Base-by-base conservation (phyloP, 2,329 filamentous ascomycete genomes). In the Diaporthe ilicicola region DNA sequence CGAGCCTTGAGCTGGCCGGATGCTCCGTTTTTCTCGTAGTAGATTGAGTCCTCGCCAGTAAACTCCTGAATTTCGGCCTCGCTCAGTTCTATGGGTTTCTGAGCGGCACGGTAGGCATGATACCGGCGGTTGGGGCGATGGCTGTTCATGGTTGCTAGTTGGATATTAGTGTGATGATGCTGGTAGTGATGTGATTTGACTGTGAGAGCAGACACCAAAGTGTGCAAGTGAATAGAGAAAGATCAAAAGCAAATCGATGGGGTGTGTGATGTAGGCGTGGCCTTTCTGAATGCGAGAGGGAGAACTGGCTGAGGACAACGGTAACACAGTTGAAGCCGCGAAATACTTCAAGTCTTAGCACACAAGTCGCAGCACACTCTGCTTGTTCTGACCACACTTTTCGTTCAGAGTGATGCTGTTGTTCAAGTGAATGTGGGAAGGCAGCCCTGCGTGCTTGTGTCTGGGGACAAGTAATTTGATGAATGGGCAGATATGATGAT, bases 131-230 rank as follows among this genome's bases (percentile, higher is more conserved):
- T 56, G 24, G 44, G 9, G n/a, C 66, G 66, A 17, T 24, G 48
- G 37, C 55, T 46, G 15, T 56, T 59, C 66, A 68, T 68, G 42
- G 22, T 32, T 42, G 44, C 66, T 68, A 13, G 3, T 6, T 56
- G 17, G 32, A 39, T 15, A 24, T 56, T 7, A 39, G 37, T 39
- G n/a, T 29, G 2, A 17, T 9, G 4, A 24, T 50, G 42, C 37
- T 12, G 48, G 42, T 22, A n/a, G n/a, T n/a, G n/a, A n/a, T n/a
- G n/a, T n/a, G n/a, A n/a, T n/a, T n/a, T n/a, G n/a, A n/a, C n/a
- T n/a, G n/a, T 5, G 2, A 50, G 13, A 37, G 4, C 12, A 15
- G 32, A n/a, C n/a, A n/a, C n/a, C n/a, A 2, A 15, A 54, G 29
- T 34, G 29, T 32, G 0, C 27, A 13, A 54, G 19, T 34, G 51